Evolutionary conservation across 1,284 basidiomycete species (phyloP), one percentile per base, ranked within the genome.

Genomic region (Trichosporon faecale): DNA sequence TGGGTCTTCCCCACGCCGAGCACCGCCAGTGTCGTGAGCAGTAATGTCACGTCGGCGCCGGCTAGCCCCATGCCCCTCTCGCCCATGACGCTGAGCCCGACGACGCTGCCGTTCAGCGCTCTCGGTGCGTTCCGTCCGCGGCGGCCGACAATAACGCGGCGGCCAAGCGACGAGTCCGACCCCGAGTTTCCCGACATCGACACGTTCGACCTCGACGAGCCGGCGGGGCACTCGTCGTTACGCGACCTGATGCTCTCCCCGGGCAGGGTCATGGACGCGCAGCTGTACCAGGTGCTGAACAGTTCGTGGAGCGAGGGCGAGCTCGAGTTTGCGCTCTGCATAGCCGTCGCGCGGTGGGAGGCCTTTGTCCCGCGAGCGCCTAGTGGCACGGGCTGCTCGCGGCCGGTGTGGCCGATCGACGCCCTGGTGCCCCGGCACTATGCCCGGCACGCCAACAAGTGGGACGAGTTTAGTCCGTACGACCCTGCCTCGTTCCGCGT

Each of bases 391-490:
- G 57, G 57, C 16, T 61, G 33, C 57, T 61, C 57, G 57, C 27
- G 57, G 9, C 57, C 57, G 1, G 57, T 61, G 57, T 61, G 57
- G 57, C 57, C 57, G 27, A 61, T 61, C 57, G 57, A 61, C 57
- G 57, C 57, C 16, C 57, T 61, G 21, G 57, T 61, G 57, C 57
- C 57, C 7, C 57, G 57, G 57, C 57, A 61, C 57, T 61, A 61
- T n/a, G 57, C 57, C 2, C 57, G 57, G 1, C 57, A 61, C 57
- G 57, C 57, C 21, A 33, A 61, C 57, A 31, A 18, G 27, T 61
- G 57, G 57, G 57, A 61, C 57, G 57, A 61, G 57, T 61, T 61
- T 27, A 61, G 57, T n/a, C 57, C 57, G 57, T 61, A 61, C 29
- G 57, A 61, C 57, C 57, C 57, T 21, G 57, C 57, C 16, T 61